Conservation (phyloP, 768 basidiomycete species). For the Pleurotus platypus region DNA sequence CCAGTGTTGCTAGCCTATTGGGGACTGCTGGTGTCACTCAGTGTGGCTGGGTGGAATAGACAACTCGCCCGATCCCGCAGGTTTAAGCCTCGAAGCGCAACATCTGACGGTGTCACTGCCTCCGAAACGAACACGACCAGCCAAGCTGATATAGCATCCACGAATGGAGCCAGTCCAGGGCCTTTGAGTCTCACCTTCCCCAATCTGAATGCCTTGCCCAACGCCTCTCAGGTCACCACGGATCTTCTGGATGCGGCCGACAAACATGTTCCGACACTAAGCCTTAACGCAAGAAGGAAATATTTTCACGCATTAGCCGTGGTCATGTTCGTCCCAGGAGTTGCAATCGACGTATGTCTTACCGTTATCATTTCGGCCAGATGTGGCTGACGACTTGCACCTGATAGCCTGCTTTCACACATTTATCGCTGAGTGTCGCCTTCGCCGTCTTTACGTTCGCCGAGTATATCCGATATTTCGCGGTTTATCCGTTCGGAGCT, state of each 20-base stretch:
- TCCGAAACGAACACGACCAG: constrained; percentile 20
- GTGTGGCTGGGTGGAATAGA: constrained; percentile 93
- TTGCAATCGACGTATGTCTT: constrained; percentile 80
- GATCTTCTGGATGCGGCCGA: constrained; percentile 82
- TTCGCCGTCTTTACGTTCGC: constrained; percentile 95
- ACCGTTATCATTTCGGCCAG: background rate
- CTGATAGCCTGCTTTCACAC: constrained; percentile 89
- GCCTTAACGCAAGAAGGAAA: constrained; percentile 89
- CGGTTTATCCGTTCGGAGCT: constrained; percentile 94
- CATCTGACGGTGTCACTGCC: constrained; percentile 30
- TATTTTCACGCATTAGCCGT: constrained; percentile 97
- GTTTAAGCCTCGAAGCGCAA: constrained; percentile 49
- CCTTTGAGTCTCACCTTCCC: constrained; percentile 39
- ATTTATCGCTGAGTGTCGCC: constrained; percentile 90
- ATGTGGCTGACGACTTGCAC: constrained; percentile 13
- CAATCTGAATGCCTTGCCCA: constrained; percentile 51
- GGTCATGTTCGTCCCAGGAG: constrained; percentile 93
- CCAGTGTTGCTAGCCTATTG: constrained; percentile 81
- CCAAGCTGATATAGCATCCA: constrained; percentile 13
- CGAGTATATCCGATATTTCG: constrained; percentile 98
- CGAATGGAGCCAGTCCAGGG: constrained; percentile 14
- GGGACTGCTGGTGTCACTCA: constrained; percentile 73
- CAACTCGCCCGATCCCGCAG: constrained; percentile 78
- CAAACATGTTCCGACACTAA: constrained; percentile 85
- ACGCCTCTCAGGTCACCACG: constrained; percentile 38